These are phyloP conservation scores for Chenopodium formosanum DNA, from an alignment of 148 eudicot genomes.

Conservation along the genomic window DNA sequence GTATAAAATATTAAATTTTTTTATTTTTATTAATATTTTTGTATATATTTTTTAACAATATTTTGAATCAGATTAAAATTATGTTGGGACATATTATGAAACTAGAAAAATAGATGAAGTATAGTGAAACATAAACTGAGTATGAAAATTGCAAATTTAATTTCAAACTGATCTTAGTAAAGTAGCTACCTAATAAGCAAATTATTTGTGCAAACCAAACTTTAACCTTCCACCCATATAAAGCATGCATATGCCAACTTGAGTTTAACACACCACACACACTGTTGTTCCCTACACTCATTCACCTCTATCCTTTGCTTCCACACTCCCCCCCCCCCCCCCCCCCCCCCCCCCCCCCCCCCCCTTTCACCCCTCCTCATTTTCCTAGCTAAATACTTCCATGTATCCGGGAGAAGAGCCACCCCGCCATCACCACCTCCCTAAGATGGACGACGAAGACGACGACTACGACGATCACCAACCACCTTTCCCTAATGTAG, in stretches of 20 bases:
- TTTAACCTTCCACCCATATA: neutral
- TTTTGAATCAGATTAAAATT: too few relatives aligned
- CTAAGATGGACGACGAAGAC: slow-evolving; percentile 28
- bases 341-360: neutral
- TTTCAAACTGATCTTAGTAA: too few relatives aligned
- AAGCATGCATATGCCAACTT: neutral
- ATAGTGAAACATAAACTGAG: too few relatives aligned
- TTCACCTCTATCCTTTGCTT: neutral
- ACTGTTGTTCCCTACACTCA: neutral
- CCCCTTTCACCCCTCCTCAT: neutral
- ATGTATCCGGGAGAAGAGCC: slow-evolving; percentile 26
- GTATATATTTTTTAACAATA: too few relatives aligned
- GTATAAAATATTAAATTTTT: too few relatives aligned
- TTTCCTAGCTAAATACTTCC: neutral
- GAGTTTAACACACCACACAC: neutral
- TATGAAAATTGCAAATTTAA: too few relatives aligned
- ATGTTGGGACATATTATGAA: too few relatives aligned
- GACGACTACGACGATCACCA: neutral
- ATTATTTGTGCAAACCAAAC: neutral
- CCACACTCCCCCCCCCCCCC: neutral
- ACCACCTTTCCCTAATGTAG: slow-evolving; percentile 5
- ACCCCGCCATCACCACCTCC: slow-evolving; percentile 35
- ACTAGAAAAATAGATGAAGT: too few relatives aligned
- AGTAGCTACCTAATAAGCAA: too few relatives aligned
- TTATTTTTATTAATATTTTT: too few relatives aligned